phyloP scores from a whole-genome alignment of 2,329 filamentous ascomycete species.

The Fusarium pilosicola region DNA sequence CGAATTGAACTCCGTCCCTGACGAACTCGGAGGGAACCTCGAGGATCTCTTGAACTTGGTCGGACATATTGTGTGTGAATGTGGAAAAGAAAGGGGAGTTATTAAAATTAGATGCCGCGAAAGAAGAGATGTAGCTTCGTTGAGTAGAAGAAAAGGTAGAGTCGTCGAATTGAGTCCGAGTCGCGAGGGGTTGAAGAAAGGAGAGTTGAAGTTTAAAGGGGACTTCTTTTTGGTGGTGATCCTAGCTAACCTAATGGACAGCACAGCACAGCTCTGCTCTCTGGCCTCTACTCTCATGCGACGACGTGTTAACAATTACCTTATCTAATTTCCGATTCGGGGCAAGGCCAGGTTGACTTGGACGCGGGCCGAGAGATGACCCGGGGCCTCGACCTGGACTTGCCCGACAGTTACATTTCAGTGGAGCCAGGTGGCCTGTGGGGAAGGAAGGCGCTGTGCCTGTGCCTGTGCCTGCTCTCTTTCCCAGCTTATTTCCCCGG shows the following conservation, averaged over 20 bases:
- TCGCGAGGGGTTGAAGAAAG: constrained; percentile 31
- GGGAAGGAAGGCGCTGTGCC: constrained; percentile 1
- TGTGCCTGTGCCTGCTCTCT: constrained; percentile 15
- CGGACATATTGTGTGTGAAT: constrained; percentile 62
- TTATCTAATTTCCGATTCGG: constrained; percentile 32
- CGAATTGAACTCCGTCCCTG: constrained; percentile 69
- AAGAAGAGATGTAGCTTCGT: constrained; percentile 13
- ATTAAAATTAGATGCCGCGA: constrained; percentile 24
- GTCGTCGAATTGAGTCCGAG: constrained; percentile 29
- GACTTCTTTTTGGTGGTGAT: constrained; percentile 32
- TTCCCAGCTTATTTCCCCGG: constrained; percentile 36
- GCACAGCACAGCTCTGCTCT: constrained; percentile 23
- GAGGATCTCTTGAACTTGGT: constrained; percentile 75
- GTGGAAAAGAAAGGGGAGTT: neutral
- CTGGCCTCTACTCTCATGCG: constrained; percentile 28
- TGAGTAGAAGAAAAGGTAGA: neutral
- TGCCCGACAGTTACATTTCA: neutral
- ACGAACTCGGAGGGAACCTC: constrained; percentile 75
- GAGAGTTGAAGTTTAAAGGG: constrained; percentile 36
- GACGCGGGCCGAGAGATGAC: constrained; percentile 21
- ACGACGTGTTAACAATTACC: constrained; percentile 38
- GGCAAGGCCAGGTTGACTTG: constrained; percentile 26
- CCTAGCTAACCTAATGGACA: constrained; percentile 27
- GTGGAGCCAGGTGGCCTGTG: constrained; percentile 14
- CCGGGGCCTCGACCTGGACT: neutral